Conservation (phyloP, 257 asterid genomes). For the Anisodus tanguticus region DNA sequence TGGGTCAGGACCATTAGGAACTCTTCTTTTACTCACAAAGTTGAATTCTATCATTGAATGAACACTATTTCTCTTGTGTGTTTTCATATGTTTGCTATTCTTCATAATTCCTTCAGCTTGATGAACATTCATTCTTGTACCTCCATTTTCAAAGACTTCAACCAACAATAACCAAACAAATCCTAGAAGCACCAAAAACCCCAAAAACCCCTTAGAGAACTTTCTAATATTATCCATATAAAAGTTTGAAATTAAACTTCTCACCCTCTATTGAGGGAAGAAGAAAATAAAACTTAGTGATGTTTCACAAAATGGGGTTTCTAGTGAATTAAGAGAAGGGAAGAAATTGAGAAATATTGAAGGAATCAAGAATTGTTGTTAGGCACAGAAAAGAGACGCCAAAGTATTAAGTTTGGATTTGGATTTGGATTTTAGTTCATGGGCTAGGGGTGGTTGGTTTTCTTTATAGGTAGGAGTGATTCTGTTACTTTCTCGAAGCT, state of each 20-base stretch:
- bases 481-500: conserved; percentile 51
- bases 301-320: not conserved
- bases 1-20: conserved; percentile 93
- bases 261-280: conserved; percentile 23
- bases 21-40: conserved; percentile 64
- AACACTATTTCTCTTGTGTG: conserved; percentile 29
- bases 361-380: conserved; percentile 15
- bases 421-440: conserved; percentile 41
- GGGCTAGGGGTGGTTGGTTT: conserved; percentile 48
- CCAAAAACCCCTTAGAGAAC: conserved; percentile 38
- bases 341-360: not conserved
- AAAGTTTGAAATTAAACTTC: not conserved
- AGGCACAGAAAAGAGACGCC: not conserved
- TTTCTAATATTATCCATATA: conserved; percentile 40
- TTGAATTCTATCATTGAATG: conserved; percentile 39
- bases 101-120: conserved; percentile 27
- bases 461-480: conserved; percentile 63
- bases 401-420: not conserved
- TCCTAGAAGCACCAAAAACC: conserved; percentile 41
- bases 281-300: conserved; percentile 17
- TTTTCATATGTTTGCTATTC: conserved; percentile 21
- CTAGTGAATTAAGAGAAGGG: not conserved
- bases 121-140: conserved; percentile 28
- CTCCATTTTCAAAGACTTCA: conserved; percentile 38
- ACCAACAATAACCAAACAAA: conserved; percentile 43